These are phyloP conservation scores for Populus pruinosa DNA, from an alignment of 345 rosid species.

Conservation along the genomic window DNA sequence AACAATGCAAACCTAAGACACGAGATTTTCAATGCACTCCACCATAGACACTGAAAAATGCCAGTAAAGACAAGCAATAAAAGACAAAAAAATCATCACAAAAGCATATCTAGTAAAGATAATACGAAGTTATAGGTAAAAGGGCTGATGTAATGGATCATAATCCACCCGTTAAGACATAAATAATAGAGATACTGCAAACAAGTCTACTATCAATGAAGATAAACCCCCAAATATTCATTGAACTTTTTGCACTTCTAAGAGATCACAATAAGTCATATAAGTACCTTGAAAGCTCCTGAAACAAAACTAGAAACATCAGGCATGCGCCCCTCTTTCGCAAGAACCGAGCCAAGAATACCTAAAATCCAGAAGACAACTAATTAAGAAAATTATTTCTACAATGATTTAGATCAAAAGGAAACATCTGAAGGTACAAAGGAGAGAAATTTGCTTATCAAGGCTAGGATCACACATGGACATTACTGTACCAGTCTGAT, in stretches of 20 bases:
- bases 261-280: constrained; percentile 3
- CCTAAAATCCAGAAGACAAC: constrained; percentile 39
- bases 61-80: not conserved
- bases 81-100: not conserved
- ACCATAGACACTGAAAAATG: not conserved
- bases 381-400: not conserved
- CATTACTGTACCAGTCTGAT: not conserved
- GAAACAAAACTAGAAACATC: constrained; percentile 54
- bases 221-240: not conserved
- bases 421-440: not conserved
- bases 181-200: not conserved
- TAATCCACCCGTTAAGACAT: not conserved
- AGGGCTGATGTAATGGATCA: not conserved
- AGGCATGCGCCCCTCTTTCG: constrained; percentile 56
- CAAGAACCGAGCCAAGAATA: constrained; percentile 77
- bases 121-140: not conserved
- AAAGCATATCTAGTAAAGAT: not conserved
- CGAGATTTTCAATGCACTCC: not conserved
- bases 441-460: not conserved
- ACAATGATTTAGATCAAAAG: not conserved
- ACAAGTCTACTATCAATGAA: not conserved
- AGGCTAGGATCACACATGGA: not conserved
- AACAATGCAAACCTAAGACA: not conserved
- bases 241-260: not conserved
- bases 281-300: constrained; percentile 72